A percentile compares a stretch with the other conserved stretches of the same genome.
Evolutionary conservation across 768 basidiomycete species (phyloP).

Genomic region (Pleurotus djamor): DNA sequence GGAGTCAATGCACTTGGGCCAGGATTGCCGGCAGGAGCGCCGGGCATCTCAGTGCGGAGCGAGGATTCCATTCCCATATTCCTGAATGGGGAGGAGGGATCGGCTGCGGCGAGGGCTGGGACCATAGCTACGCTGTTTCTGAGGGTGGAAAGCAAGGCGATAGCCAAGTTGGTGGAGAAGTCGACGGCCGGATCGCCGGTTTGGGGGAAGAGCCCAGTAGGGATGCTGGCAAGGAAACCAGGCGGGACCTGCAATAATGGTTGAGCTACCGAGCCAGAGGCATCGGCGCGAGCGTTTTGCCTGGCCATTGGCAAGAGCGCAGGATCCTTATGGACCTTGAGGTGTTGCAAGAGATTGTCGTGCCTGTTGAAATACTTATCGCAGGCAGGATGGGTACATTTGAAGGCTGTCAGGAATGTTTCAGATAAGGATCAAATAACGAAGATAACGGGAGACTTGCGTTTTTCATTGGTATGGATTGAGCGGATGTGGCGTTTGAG

Average conservation of each 20-base stretch:
- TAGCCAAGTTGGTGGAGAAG: constrained; percentile 8
- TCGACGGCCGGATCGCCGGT: constrained; percentile 6
- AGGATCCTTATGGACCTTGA: constrained; percentile 61
- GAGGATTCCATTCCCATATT: constrained; percentile 11
- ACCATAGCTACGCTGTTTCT: constrained; percentile 7
- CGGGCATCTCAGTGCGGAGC: constrained; percentile 12
- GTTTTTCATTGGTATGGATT: constrained; percentile 78
- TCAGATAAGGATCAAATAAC: constrained; percentile 10
- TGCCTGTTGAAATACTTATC: constrained; percentile 76
- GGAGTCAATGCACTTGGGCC: neutral
- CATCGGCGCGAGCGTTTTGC: neutral
- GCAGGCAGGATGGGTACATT: constrained; percentile 66
- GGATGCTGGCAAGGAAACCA: constrained; percentile 1
- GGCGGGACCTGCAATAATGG: neutral
- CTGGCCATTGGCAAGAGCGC: constrained; percentile 6
- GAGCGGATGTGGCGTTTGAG: constrained; percentile 74
- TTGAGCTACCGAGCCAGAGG: neutral
- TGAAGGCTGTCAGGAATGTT: constrained; percentile 48
- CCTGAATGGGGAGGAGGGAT: neutral
- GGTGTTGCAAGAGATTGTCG: constrained; percentile 79
- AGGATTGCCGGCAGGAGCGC: neutral
- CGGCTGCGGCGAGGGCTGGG: neutral
- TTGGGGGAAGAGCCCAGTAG: constrained; percentile 2
- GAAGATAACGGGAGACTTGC: constrained; percentile 40
- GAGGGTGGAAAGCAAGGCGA: constrained; percentile 2